A percentile compares a stretch with the other conserved stretches of the same genome.
Evolutionary conservation across 768 basidiomycete species (phyloP).

Genomic region (Suillus tomentosus): DNA sequence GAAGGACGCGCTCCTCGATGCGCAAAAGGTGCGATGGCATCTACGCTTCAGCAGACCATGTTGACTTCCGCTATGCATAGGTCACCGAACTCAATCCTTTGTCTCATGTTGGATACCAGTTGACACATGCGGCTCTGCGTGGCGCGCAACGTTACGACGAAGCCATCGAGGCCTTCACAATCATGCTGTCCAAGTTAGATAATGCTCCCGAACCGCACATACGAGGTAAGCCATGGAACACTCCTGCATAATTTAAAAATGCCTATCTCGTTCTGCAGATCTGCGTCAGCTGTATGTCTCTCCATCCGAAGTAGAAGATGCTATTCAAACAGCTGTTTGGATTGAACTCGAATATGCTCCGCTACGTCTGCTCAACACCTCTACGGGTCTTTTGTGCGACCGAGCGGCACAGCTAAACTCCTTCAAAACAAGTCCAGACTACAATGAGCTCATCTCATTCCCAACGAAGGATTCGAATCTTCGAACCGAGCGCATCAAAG

Average conservation of each 20-base stretch:
- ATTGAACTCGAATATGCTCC: neutral
- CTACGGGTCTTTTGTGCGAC: neutral
- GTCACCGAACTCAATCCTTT: neutral
- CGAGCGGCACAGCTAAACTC: neutral
- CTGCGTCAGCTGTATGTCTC: neutral
- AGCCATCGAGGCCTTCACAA: neutral
- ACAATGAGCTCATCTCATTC: neutral
- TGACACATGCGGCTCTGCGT: neutral
- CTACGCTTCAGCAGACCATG: fast-evolving
- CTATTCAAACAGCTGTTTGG: neutral
- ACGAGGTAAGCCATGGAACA: neutral
- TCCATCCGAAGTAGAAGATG: neutral
- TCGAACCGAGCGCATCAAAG: neutral
- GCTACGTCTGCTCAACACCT: neutral
- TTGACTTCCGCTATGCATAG: neutral
- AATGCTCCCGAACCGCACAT: neutral
- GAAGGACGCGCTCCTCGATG: neutral
- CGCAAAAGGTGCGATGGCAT: neutral
- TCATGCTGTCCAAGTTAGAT: neutral
- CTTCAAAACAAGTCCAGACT: neutral
- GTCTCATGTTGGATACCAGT: neutral
- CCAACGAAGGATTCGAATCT: fast-evolving
- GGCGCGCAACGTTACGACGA: neutral
- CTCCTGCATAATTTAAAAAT: too few relatives aligned
- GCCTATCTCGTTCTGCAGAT: neutral